Base-by-base conservation (phyloP, 2,329 filamentous ascomycete genomes). In the Aspergillus ruber region DNA sequence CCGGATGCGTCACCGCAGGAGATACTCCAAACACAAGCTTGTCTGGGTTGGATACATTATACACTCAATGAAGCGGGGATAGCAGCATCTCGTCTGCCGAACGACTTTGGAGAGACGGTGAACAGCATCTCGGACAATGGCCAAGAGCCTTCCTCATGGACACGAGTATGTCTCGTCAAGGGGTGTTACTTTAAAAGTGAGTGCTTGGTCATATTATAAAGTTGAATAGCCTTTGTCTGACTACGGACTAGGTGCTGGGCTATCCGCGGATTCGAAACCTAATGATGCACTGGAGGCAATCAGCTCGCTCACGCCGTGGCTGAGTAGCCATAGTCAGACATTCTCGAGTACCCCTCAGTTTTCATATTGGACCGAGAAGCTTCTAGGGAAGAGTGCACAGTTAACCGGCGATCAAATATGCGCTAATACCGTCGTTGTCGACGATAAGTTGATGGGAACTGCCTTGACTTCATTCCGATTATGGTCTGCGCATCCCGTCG, bases 41-140 rank as follows among this genome's bases (percentile, higher is more conserved):
- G 88, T 66, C 68, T 91, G 40, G 90, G 84, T 46, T 94, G 90
- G 86, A 75, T 95, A 58, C 83, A 94, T 62, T 95, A 87, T 82
- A 80, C 83, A 7, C 69, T 85, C 45, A 83, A 81, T 29, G 85
- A 94, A 56, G 86, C 86, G 54, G 74, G 72, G 1, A 65, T 81
- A 38, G 84, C 85, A 33, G 68, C 80, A 38, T 71, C 72, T 32
- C 78, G 74, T 48, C 72, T 95, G 12, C 87, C 88, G 3, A 75
- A 74, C 49, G 79, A 81, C 53, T 74, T 88, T 44, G 77, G 78
- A 42, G 72, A 75, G 40, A 76, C 79, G 27, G 72, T 81, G 49
- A 65, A 76, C 23, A 71, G 74, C 35, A 65, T 83, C 47, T 75
- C 78, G 42, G 70, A 72, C n/a, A 66, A 72, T n/a, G 74, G 75